Evolutionary conservation across 176 grass and related monocot species (phyloP), one percentile per base, ranked within the genome.

Genomic region (Musa schizocarpa): DNA sequence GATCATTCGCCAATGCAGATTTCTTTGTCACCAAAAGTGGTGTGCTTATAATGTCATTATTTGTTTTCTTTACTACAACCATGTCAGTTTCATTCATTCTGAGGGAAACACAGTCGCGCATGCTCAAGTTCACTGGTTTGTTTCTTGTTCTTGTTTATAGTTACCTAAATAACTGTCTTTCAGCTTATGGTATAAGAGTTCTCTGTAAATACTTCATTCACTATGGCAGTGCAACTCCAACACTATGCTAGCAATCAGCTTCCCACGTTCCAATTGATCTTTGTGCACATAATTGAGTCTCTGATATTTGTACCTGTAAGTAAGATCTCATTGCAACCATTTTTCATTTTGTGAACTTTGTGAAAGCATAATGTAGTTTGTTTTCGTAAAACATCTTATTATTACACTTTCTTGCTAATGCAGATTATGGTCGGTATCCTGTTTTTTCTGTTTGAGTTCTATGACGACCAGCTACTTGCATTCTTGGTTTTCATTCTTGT

Each of bases 51-150:
- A 94, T 99, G 95, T 99, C 95, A 34, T 86, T 99, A 53, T 99
- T 99, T 94, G 95, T 99, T 65, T 99, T 99, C 82, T 94, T 99
- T 83, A 99, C 95, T 52, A 99, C 88, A 52, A 99, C 90, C 69
- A 99, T 99, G 95, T 99, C 95, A 24, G 95, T 99, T 78, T 99
- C 95, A 80, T 99, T 99, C 82, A 99, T 90, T 54, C 85, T 99
- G 54, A 94, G 95, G 85, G 95, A 99, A 65, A 99, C 95, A 0
- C 95, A 99, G 73, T 93, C 88, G 69, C 90, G 95, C 61, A 99
- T 99, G 95, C 90, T 99, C 80, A 87, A 84, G 72, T 99, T 99
- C 78, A 93, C 95, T 87, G 95, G 95, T 98, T 80, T 68, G 87
- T 82, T 34, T 34, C 72, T 51, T 81, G 81, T 34, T 50, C 79